Conservation (phyloP, 352 stramenopile genomes). For the Phytophthora pisi region DNA sequence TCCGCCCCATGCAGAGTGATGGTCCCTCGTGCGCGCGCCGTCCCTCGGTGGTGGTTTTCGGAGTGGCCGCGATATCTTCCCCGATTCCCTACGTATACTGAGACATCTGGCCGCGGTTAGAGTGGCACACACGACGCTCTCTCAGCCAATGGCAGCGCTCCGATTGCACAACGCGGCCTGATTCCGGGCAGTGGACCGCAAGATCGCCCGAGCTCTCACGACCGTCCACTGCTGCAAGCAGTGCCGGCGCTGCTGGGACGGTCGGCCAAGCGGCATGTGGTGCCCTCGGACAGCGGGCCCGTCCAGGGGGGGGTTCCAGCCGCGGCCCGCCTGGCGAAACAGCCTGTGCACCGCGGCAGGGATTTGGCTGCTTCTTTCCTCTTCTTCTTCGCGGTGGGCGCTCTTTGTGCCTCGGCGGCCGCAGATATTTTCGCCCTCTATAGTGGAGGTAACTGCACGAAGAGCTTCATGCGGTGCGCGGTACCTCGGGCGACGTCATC, state of each 20-base stretch:
- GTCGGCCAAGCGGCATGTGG: not conserved
- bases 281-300: not conserved
- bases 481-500: constrained; percentile 2
- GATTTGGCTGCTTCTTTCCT: constrained; percentile 4
- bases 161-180: not conserved
- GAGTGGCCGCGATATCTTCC: constrained; percentile 15
- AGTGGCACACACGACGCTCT: not conserved
- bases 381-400: not conserved
- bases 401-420: not conserved
- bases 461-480: not conserved
- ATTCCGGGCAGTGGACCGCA: not conserved
- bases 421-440: not conserved
- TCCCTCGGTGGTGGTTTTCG: constrained; percentile 30
- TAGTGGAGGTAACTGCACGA: not conserved
- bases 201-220: not conserved
- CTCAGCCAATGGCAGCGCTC: not conserved
- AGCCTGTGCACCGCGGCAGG: constrained; percentile 3
- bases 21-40: constrained; percentile 16
- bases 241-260: too few species aligned
- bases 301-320: too few species aligned
- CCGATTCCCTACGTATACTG: constrained; percentile 1
- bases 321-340: not conserved
- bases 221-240: not conserved
- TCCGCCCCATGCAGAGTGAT: constrained; percentile 46
- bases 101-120: not conserved